Percentiles rank a stretch among this genome's conserved stretches.
These are phyloP conservation scores for Eragrostis tef DNA, from an alignment of 202 grass and related monocot species.

Conservation along the genomic window DNA sequence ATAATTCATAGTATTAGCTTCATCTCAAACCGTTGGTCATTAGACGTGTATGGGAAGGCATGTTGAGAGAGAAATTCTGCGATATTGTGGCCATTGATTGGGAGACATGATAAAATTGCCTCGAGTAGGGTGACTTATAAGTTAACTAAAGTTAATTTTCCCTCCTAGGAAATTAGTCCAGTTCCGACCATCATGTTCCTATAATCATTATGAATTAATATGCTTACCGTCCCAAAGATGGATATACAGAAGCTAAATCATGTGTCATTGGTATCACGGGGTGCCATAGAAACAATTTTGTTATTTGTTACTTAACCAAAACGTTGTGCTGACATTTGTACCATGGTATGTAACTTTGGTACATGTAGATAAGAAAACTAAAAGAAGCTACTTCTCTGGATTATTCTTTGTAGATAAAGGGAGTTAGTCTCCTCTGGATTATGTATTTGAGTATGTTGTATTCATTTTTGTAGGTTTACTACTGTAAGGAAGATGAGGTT, in stretches of 20 bases:
- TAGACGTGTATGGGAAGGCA: not conserved
- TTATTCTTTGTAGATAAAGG: not conserved
- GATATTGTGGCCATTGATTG: not conserved
- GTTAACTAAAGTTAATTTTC: not conserved
- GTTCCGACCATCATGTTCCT: not conserved
- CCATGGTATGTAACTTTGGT: slow-evolving; percentile 30
- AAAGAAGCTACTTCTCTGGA: slow-evolving; percentile 10
- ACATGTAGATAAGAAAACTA: not conserved
- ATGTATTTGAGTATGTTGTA: slow-evolving; percentile 37
- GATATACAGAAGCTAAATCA: slow-evolving; percentile 2
- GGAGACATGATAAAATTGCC: not conserved
- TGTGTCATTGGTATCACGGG: slow-evolving; percentile 16
- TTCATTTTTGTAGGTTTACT: slow-evolving; percentile 78
- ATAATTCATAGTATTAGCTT: not conserved
- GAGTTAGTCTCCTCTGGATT: slow-evolving; percentile 25
- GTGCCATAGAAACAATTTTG: slow-evolving; percentile 15
- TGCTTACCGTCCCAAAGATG: slow-evolving; percentile 17
- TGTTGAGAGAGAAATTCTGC: not conserved
- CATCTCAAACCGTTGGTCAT: not conserved
- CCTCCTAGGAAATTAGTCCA: slow-evolving; percentile 21
- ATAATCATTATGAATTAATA: slow-evolving; percentile 13
- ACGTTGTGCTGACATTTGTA: slow-evolving; percentile 27
- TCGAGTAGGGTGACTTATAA: not conserved
- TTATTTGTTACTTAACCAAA: no score
- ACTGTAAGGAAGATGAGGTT: slow-evolving; percentile 93